A percentile compares a stretch with the other conserved stretches of the same genome.
These are phyloP conservation scores for Fusarium sp. DNA, from an alignment of 2,329 filamentous ascomycete genomes.

Conservation along the genomic window DNA sequence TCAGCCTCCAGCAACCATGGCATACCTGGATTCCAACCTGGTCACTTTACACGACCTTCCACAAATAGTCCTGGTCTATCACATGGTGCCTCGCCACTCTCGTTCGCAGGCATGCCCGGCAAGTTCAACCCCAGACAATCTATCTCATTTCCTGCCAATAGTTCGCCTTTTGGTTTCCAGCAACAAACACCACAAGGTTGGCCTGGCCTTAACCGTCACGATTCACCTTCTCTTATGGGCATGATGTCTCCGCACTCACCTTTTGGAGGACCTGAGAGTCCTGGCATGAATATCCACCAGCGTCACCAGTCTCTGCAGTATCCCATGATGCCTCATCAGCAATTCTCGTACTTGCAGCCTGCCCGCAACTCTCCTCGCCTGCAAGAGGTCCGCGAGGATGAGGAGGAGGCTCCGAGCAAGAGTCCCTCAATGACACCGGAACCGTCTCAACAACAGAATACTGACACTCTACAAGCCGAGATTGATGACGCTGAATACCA, in stretches of 20 bases:
- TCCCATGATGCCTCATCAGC: constrained; percentile 66
- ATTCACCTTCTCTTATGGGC: constrained; percentile 71
- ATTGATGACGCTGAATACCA: constrained; percentile 89
- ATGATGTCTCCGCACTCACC: constrained; percentile 74
- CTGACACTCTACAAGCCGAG: constrained; percentile 84
- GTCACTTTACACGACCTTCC: constrained; percentile 69
- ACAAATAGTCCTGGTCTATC: constrained; percentile 71
- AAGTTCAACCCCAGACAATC: constrained; percentile 79
- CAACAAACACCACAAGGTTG: constrained; percentile 66
- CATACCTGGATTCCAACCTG: constrained; percentile 66
- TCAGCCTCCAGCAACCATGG: constrained; percentile 78
- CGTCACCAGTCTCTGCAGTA: constrained; percentile 70
- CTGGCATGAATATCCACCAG: constrained; percentile 60
- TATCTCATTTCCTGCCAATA: constrained; percentile 71
- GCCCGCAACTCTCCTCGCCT: constrained; percentile 69
- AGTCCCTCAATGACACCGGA: constrained; percentile 67
- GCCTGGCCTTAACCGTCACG: constrained; percentile 65
- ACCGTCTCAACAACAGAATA: constrained; percentile 57
- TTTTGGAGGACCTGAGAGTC: constrained; percentile 65
- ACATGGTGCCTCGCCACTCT: constrained; percentile 77
- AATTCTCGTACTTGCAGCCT: constrained; percentile 66
- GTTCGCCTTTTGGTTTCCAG: constrained; percentile 75
- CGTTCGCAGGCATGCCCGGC: constrained; percentile 68
- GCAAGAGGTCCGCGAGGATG: constrained; percentile 79
- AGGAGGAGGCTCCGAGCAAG: constrained; percentile 68